Conservation (phyloP, 2,329 filamentous ascomycete species). For the Aspergillus sp. region DNA sequence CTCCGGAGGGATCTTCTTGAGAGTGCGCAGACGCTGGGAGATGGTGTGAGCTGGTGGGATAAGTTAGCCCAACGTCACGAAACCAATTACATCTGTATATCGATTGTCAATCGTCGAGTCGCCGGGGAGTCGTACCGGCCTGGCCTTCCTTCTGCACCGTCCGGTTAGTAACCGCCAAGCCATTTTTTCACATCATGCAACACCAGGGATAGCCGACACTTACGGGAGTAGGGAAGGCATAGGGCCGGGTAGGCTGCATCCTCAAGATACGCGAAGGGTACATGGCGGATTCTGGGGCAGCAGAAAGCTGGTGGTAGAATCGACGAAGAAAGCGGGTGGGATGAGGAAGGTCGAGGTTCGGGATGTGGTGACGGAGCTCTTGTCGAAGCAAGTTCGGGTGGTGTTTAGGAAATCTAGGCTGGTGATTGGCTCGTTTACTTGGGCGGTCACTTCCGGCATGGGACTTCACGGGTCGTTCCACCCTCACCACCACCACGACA, state of each 20-base stretch:
- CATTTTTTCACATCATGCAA: slow-evolving; percentile 25
- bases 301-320: slow-evolving; percentile 27
- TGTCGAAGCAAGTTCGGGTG: slow-evolving; percentile 28
- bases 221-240: slow-evolving; percentile 70
- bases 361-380: slow-evolving; percentile 31
- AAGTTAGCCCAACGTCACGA: slow-evolving; percentile 28
- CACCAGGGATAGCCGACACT: slow-evolving; percentile 43
- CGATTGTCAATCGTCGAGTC: slow-evolving; percentile 16
- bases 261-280: slow-evolving; percentile 67
- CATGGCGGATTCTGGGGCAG: slow-evolving; percentile 55
- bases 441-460: slow-evolving; percentile 44
- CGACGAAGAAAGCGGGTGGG: slow-evolving; percentile 22
- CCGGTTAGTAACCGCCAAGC: slow-evolving; percentile 43
- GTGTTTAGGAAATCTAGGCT: slow-evolving; percentile 42
- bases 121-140: slow-evolving; percentile 55
- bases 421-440: slow-evolving; percentile 43
- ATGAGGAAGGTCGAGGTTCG: slow-evolving; percentile 4
- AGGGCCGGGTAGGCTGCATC: slow-evolving; percentile 58
- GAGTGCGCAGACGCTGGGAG: slow-evolving; percentile 87
- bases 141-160: slow-evolving; percentile 64
- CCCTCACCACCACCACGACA: slow-evolving; percentile 23
- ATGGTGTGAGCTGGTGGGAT: slow-evolving; percentile 80
- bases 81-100: not conserved
- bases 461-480: slow-evolving; percentile 38
- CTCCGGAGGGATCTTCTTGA: slow-evolving; percentile 91